A percentile compares a stretch with the other conserved stretches of the same genome.
These are phyloP conservation scores for Geotrichum carabidarum DNA, from an alignment of 1,139 yeast genomes.

Conservation along the genomic window DNA sequence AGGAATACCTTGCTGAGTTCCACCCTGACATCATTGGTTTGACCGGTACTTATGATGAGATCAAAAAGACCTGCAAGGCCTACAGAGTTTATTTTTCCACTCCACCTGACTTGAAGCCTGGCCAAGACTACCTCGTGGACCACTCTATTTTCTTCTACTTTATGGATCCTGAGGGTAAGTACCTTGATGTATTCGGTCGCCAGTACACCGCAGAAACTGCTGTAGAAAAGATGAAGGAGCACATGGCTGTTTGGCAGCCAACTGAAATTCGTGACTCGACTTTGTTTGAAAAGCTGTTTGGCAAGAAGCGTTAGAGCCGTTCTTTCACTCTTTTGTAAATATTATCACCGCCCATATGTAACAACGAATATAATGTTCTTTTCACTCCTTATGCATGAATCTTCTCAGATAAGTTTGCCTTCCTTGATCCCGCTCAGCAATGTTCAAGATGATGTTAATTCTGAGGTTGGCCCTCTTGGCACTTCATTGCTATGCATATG, in stretches of 20 bases:
- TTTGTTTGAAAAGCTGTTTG: neutral
- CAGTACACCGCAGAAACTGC: slow-evolving; percentile 79
- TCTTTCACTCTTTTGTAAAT: slow-evolving; percentile 5
- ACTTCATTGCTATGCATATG: neutral
- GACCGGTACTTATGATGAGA: slow-evolving; percentile 83
- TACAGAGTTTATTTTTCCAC: slow-evolving; percentile 94
- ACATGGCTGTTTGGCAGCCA: slow-evolving; percentile 73
- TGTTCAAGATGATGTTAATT: neutral
- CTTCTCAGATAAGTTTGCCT: neutral
- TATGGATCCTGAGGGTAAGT: slow-evolving; percentile 95
- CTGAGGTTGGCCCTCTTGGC: neutral
- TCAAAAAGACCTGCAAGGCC: slow-evolving; percentile 77
- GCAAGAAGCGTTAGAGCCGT: slow-evolving; percentile 4
- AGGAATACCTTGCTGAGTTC: slow-evolving; percentile 76
- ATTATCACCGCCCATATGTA: slow-evolving; percentile 5
- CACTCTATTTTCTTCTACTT: slow-evolving; percentile 93
- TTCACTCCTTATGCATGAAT: too few relatives aligned
- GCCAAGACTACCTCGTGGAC: slow-evolving; percentile 93
- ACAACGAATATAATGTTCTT: neutral
- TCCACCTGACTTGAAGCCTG: slow-evolving; percentile 87
- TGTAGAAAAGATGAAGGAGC: slow-evolving; percentile 69
- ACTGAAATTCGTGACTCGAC: slow-evolving; percentile 41
- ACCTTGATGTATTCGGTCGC: slow-evolving; percentile 89
- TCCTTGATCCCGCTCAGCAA: slow-evolving; percentile 1
- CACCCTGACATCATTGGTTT: slow-evolving; percentile 83